A percentile compares a stretch with the other conserved stretches of the same genome.
phyloP scores from a whole-genome alignment of 441 rosid species.

The Pelargonium fulgidum region DNA sequence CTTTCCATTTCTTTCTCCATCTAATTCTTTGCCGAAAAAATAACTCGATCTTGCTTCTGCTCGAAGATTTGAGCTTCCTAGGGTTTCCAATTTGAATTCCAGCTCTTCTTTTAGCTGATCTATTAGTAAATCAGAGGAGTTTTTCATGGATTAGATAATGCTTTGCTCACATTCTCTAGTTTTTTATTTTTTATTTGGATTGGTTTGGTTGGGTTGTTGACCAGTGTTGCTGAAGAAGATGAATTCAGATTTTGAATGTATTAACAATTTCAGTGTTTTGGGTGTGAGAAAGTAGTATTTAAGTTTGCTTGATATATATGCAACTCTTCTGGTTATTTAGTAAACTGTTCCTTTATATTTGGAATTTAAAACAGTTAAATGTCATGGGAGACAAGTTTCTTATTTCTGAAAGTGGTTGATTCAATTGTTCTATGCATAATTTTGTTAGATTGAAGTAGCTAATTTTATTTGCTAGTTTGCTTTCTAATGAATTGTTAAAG shows the following conservation, averaged over 20 bases:
- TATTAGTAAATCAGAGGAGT: neutral
- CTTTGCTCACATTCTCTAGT: neutral
- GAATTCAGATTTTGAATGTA: too few relatives aligned
- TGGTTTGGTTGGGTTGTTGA: too few relatives aligned
- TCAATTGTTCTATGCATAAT: neutral
- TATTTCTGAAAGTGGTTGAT: slow-evolving; percentile 1
- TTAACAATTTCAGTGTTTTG: too few relatives aligned
- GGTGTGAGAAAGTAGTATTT: too few relatives aligned
- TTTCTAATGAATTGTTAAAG: neutral
- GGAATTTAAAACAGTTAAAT: neutral
- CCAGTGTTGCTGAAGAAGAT: too few relatives aligned
- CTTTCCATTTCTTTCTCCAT: neutral
- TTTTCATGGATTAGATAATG: neutral
- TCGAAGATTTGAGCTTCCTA: slow-evolving; percentile 1
- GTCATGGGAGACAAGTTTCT: neutral
- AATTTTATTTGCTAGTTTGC: neutral
- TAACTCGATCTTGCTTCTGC: neutral
- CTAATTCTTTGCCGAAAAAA: neutral
- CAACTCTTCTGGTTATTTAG: too few relatives aligned
- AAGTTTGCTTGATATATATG: too few relatives aligned
- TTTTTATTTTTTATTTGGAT: too few relatives aligned
- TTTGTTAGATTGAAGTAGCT: neutral
- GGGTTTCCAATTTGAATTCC: neutral
- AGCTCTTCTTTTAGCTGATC: neutral
- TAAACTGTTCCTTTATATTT: neutral